A percentile compares a stretch with the other conserved stretches of the same genome.
Evolutionary conservation across 169 alveolate genomes (phyloP).

Genomic region (Plasmodium blacklocki): DNA sequence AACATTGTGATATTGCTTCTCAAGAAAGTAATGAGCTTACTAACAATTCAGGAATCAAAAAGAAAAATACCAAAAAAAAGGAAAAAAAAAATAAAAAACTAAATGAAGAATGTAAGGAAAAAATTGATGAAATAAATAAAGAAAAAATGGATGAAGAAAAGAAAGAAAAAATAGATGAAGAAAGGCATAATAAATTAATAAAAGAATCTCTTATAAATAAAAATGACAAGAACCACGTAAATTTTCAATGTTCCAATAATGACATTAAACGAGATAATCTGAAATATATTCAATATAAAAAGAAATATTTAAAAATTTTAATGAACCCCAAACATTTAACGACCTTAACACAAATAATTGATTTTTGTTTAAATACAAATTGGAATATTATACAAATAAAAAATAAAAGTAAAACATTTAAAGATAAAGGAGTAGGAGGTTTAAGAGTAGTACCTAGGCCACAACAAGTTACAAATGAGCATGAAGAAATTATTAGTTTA

Average conservation of each 20-base stretch:
- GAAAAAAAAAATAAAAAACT: no score
- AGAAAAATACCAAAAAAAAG: no score
- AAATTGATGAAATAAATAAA: no score
- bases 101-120: no score
- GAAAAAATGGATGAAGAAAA: no score
- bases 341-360: conserved; percentile 69
- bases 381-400: conserved; percentile 68
- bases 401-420: conserved; percentile 28
- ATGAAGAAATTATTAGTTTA: conserved; percentile 79
- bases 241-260: not conserved
- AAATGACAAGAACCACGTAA: no score
- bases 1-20: no score
- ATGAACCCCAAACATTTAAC: conserved; percentile 64
- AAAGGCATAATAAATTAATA: not conserved
- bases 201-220: no score
- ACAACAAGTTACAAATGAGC: conserved; percentile 79
- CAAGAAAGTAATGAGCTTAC: no score
- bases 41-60: no score
- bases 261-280: not conserved
- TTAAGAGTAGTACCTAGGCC: conserved; percentile 83
- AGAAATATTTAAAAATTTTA: conserved; percentile 26
- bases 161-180: no score
- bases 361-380: conserved; percentile 61
- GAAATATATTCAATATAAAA: not conserved
- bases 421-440: conserved; percentile 84